Evolutionary conservation across 768 basidiomycete genomes (phyloP).

Genomic region (Candolleomyces efflorescens): DNA sequence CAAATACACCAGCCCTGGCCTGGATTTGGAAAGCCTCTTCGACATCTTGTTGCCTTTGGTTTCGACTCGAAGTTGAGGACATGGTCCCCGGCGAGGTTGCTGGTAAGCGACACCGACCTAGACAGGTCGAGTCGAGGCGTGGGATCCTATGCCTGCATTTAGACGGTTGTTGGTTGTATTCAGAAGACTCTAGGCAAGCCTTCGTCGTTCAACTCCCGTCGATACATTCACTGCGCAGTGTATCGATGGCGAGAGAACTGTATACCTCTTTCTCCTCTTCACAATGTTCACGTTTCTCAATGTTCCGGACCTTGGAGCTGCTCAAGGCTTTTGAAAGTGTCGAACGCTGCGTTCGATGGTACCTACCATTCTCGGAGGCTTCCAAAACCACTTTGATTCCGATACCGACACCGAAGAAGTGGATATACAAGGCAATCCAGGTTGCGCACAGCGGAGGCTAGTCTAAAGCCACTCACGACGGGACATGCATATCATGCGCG

Average conservation of each 20-base stretch:
- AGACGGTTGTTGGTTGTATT: neutral
- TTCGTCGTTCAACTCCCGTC: too few relatives aligned
- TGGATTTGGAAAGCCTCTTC: conserved; percentile 58
- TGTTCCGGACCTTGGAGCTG: neutral
- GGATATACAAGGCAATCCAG: neutral
- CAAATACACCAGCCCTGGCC: conserved; percentile 52
- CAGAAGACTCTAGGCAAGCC: neutral
- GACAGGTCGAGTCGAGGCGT: neutral
- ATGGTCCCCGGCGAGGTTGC: neutral
- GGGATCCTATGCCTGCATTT: neutral
- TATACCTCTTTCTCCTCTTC: neutral
- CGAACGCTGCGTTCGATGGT: neutral
- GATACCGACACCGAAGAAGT: neutral
- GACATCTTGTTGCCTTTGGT: conserved; percentile 48
- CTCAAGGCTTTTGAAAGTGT: neutral
- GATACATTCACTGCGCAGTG: too few relatives aligned
- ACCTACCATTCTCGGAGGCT: neutral
- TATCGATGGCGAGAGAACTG: too few relatives aligned
- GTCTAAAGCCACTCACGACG: neutral
- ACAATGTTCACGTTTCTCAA: neutral
- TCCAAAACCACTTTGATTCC: neutral
- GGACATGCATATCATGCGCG: neutral
- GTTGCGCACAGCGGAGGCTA: neutral
- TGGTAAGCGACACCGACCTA: too few relatives aligned
- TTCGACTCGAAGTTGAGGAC: conserved; percentile 29